phyloP scores from a whole-genome alignment of 116 monocot species.

The Dioscorea cayenensis region DNA sequence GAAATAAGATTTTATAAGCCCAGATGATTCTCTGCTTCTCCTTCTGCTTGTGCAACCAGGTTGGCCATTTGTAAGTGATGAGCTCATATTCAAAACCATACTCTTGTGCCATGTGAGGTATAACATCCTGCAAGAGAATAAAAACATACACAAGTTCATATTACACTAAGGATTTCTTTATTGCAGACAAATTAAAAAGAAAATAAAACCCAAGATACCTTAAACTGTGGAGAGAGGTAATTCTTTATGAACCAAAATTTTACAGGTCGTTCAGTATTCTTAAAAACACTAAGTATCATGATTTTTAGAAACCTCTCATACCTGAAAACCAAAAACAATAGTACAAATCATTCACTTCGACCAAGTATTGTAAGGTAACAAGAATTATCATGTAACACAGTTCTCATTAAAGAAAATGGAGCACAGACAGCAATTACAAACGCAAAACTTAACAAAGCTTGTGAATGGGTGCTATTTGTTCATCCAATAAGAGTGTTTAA shows the following conservation, averaged over 20 bases:
- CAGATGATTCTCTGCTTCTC: constrained; percentile 98
- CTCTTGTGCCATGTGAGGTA: constrained; percentile 88
- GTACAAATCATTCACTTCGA: too few relatives aligned
- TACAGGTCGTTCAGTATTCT: constrained; percentile 78
- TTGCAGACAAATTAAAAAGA: too few relatives aligned
- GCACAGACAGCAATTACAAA: too few relatives aligned
- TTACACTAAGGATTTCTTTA: background rate
- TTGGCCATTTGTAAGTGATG: constrained; percentile 98
- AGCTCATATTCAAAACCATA: constrained; percentile 98
- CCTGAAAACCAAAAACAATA: constrained; percentile 32
- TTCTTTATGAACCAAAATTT: constrained; percentile 99
- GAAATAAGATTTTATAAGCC: constrained; percentile 99
- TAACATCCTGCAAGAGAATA: constrained; percentile 63
- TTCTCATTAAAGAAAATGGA: too few relatives aligned
- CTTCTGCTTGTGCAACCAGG: constrained; percentile 98
- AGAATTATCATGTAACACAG: too few relatives aligned
- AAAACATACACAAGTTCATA: background rate
- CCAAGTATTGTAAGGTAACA: too few relatives aligned
- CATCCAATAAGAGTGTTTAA: too few relatives aligned
- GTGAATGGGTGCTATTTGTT: too few relatives aligned
- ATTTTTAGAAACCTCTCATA: constrained; percentile 97
- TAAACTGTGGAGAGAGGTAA: constrained; percentile 98
- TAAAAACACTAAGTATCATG: constrained; percentile 93
- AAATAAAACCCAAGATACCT: constrained; percentile 30
- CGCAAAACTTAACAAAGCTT: too few relatives aligned